Conservation (phyloP, 2,329 filamentous ascomycete genomes). For the Aspergillus bombycis region DNA sequence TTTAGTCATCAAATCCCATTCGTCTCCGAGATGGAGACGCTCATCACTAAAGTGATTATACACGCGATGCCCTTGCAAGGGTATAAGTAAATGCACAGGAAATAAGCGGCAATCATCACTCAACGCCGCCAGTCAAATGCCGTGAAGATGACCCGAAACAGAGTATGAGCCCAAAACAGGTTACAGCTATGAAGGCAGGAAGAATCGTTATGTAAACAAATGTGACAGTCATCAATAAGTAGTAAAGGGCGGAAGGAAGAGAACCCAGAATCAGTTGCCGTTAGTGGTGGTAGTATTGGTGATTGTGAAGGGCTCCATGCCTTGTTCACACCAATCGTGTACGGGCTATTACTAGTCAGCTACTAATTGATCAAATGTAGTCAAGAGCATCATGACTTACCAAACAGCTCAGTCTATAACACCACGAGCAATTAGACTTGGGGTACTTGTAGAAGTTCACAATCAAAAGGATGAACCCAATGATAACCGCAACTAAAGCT, state of each 20-base stretch:
- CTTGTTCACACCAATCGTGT: conserved; percentile 49
- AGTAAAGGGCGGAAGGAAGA: background rate
- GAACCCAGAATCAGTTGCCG: background rate
- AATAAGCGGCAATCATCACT: background rate
- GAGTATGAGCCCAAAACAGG: background rate
- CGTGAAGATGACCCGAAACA: background rate
- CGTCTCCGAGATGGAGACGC: background rate
- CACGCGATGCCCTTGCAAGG: background rate
- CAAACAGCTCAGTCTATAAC: conserved; percentile 91
- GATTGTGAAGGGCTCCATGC: conserved; percentile 21
- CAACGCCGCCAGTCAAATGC: conserved; percentile 3
- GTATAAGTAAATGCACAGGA: background rate
- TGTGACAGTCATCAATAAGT: background rate
- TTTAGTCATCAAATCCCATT: background rate
- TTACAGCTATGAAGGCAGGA: background rate
- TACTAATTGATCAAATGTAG: background rate
- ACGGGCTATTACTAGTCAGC: conserved; percentile 39
- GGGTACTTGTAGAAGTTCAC: conserved; percentile 87
- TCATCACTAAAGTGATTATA: conserved; percentile 1
- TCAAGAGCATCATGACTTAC: conserved; percentile 58
- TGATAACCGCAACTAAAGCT: conserved; percentile 75
- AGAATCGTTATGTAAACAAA: conserved; percentile 1
- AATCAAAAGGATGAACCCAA: conserved; percentile 83
- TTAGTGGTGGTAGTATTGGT: conserved; percentile 4
- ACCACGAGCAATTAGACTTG: conserved; percentile 77